Evolutionary conservation across 176 grass and related monocot species (phyloP).

Genomic region (Avena sativa): DNA sequence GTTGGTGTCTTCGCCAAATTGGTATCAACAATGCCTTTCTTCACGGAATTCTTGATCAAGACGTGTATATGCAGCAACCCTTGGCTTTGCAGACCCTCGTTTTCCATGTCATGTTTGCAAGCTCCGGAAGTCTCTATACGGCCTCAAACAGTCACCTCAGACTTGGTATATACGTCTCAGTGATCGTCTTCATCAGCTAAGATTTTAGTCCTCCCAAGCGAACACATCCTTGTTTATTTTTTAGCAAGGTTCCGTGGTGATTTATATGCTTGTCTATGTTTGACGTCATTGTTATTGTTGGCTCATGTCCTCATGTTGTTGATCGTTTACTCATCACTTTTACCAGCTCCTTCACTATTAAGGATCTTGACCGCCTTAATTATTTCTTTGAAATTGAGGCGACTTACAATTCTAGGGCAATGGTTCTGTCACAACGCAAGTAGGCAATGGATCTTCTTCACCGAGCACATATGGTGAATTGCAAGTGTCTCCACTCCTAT

Average conservation of each 20-base stretch:
- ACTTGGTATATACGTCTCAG: neutral
- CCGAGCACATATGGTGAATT: no score
- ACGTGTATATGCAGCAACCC: neutral
- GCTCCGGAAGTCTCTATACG: neutral
- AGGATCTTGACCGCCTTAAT: no score
- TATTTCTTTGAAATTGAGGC: no score
- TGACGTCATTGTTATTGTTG: no score
- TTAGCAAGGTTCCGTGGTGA: neutral
- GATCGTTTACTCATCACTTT: no score
- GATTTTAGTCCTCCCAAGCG: neutral
- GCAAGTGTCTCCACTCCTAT: no score
- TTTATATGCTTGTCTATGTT: no score
- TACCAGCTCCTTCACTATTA: no score
- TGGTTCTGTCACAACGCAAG: no score
- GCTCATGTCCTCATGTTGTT: no score
- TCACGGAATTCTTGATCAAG: neutral
- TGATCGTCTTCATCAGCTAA: neutral
- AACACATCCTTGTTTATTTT: neutral
- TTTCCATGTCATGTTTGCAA: neutral
- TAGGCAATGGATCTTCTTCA: no score
- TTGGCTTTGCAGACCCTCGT: neutral
- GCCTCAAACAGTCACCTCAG: neutral
- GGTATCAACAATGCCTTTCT: neutral
- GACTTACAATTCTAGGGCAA: no score
- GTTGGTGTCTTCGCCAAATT: neutral